Base-by-base conservation (phyloP, 2,329 filamentous ascomycete species). In the Fusarium temperatum region DNA sequence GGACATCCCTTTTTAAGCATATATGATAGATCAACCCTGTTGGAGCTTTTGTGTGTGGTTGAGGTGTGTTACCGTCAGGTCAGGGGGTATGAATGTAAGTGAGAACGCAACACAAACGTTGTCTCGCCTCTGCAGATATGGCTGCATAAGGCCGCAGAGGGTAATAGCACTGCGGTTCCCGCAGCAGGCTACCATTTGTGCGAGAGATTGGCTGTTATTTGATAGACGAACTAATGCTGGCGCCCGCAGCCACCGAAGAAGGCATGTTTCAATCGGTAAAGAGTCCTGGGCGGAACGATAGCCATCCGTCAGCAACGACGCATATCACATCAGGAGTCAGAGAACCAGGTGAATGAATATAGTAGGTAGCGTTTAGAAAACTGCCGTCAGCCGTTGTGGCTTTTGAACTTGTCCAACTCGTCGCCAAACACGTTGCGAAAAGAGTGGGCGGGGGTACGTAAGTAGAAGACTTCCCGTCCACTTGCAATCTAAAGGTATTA, bases 351-450 rank as follows among this genome's bases (percentile, higher is more conserved):
- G 35, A 44, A 54, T 42, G 35, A 44, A 54, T 38, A 64, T 26
- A 22, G 45, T 47, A 66, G 36, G 47, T 22, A 36, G 17, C 44
- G 61, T 56, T 67, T 73, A 28, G 53, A 56, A 73, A 50, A 71
- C 70, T 63, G 70, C 57, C 35, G 61, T 42, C 53, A 63, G 60
- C 70, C 70, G 66, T 56, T 65, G 70, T 74, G 66, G 70, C 70
- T 72, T 71, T 54, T 66, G 26, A 59, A 64, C 45, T 50, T 61
- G 53, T 51, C 28, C 57, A 73, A 51, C 65, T 70, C 48, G 41
- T 38, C 62, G 61, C 59, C 50, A 65, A 66, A 61, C 70, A 73
- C 66, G 70, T 70, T 71, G 66, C 47, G 35, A 59, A 41, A 73
- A 66, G 70, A 68, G 62, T 62, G 66, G 62, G 45, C 38, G 20